Evolutionary conservation across 2,329 filamentous ascomycete genomes (phyloP), one percentile per base, ranked within the genome.

Genomic region (Arthrocladium fulminans): DNA sequence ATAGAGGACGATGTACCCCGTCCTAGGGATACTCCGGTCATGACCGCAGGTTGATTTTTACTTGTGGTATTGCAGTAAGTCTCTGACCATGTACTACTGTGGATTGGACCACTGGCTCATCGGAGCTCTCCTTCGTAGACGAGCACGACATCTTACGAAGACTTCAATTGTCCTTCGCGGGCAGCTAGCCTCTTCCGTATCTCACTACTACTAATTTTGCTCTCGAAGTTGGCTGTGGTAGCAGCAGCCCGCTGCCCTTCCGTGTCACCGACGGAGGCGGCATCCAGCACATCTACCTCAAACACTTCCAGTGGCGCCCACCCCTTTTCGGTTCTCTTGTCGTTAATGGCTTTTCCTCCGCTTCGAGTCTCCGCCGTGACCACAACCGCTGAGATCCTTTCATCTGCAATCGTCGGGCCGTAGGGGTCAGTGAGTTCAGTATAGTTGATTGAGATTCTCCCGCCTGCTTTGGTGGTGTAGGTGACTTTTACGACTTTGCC

Each of bases 201-300:
- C 50, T 84, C 84, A 1, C 89, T 94, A 67, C 89, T 96, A 71
- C 88, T 94, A 57, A 96, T 86, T 69, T 96, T 97, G 52, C 78
- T 76, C 22, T 82, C 79, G 66, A 94, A 95, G 55, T 77, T 74
- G 49, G 81, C 40, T n/a, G 67, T 64, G 22, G 53, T 59, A 63
- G 70, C 54, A 66, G 69, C n/a, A 58, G 65, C 39, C 41, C 60
- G 35, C 1, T 71, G 68, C n/a, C 71, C 66, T 37, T 73, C 69
- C 45, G 80, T 78, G 32, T 76, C 73, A 2, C 81, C 76, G 25
- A 41, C 47, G 5, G 29, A 19, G 13, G 48, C 50, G 9, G 55
- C 51, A 65, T 90, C 84, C 13, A 98, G 74, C 12, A 97, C 87
- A 59, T 92, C 86, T 23, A 97, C 87, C 63, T 94, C 89, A 59